phyloP scores from a whole-genome alignment of 768 basidiomycete genomes.

The Gloeophyllum trabeum region DNA sequence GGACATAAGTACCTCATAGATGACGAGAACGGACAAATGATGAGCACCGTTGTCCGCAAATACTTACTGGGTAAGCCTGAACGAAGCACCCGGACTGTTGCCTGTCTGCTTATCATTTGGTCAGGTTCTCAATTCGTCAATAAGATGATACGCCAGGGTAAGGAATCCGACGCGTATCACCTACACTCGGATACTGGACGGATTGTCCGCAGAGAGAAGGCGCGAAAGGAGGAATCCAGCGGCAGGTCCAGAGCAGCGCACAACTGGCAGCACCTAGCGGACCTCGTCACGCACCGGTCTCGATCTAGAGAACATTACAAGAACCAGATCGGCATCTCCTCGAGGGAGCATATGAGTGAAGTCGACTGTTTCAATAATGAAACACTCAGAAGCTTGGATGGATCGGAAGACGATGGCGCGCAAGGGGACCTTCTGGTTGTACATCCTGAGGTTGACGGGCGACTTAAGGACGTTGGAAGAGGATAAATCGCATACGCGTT shows the following conservation, averaged over 20 bases:
- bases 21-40: conserved; percentile 70
- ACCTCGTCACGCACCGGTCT: conserved; percentile 28
- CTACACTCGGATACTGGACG: conserved; percentile 32
- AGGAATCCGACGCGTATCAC: conserved; percentile 16
- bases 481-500: conserved; percentile 19
- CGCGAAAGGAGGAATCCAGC: conserved; percentile 21
- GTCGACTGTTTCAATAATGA: conserved; percentile 68
- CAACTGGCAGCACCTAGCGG: conserved; percentile 38
- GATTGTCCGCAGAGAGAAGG: conserved; percentile 36
- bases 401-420: conserved; percentile 4
- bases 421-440: conserved; percentile 18
- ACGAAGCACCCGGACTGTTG: background rate
- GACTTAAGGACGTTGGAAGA: conserved; percentile 21
- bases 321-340: conserved; percentile 46
- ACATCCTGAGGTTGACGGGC: conserved; percentile 22
- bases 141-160: conserved; percentile 34
- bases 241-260: conserved; percentile 19
- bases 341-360: conserved; percentile 64
- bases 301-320: conserved; percentile 43
- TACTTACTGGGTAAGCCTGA: conserved; percentile 61
- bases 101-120: background rate
- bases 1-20: conserved; percentile 64
- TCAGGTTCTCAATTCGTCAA: conserved; percentile 69
- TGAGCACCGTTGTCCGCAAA: conserved; percentile 71
- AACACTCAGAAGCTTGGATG: conserved; percentile 8